Base-by-base conservation (phyloP, 768 basidiomycete genomes). In the Pleurotus sapidus region DNA sequence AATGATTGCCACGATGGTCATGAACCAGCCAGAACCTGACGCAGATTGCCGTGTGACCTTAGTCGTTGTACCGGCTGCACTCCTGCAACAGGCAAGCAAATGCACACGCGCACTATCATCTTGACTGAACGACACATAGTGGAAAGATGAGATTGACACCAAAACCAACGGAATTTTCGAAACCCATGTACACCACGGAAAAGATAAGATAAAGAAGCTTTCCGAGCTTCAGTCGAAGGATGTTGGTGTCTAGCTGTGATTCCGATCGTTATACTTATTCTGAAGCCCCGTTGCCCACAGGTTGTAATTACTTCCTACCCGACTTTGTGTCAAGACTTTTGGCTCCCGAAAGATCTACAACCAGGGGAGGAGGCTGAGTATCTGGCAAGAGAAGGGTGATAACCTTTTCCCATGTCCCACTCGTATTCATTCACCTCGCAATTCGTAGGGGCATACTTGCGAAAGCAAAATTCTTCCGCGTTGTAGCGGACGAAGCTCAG, bases 271-370 rank as follows among this genome's bases (percentile, higher is more conserved):
- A 18, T 34, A 40, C 51, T 5, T 55, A 42, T 46, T 18, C 15
- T 54, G 27, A 30, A 27, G 57, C 14, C 30, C n/a, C 24, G 37
- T 43, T 56, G 23, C 61, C 56, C 14, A 18, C 48, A 92, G 81
- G 77, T 91, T 37, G 75, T 93, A 20, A 77, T 93, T 51, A 93
- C 91, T 1, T 89, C 89, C 1, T 92, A 91, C 61, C 86, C 87
- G 56, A 90, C 87, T 0, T 71, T 91, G n/a, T 78, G 75, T 53
- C 67, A 70, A 38, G 86, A 92, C 65, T 86, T 87, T 59, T 57
- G 64, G 18, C 74, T 83, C 18, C 84, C 84, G 5, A 70, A 71
- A 40, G 79, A 81, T 59, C 61, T 82, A 2, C 74, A 78, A 15
- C 63, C 68, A 2, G 72, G 70, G 4, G 82, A 83, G 2, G 81